Conservation (phyloP, 202 grass and related monocot genomes). For the Elaeis oleifera region DNA sequence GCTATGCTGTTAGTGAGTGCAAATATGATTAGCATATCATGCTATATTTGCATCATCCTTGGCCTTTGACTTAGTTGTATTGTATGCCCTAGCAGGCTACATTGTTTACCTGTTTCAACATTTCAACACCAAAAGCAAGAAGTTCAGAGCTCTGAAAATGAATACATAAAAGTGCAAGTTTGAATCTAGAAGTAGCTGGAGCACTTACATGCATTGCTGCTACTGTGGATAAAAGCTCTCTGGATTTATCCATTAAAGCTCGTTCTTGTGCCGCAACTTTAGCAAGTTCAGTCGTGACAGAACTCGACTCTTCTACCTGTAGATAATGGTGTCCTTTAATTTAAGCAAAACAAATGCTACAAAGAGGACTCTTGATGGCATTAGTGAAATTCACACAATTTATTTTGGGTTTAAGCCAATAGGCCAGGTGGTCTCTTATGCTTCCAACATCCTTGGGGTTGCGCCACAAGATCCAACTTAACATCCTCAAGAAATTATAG, state of each 20-base stretch:
- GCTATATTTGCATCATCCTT: slow-evolving; percentile 12
- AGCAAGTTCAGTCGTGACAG: slow-evolving; percentile 53
- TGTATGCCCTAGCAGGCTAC: slow-evolving; percentile 55
- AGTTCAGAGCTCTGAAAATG: slow-evolving; percentile 3
- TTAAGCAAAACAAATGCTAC: too few species aligned
- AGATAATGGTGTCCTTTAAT: background rate
- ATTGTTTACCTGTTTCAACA: slow-evolving; percentile 45
- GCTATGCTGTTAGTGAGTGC: too few species aligned
- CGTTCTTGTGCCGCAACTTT: slow-evolving; percentile 45
- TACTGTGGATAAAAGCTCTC: slow-evolving; percentile 53
- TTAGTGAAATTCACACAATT: too few species aligned
- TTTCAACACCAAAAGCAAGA: background rate
- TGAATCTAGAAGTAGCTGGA: background rate
- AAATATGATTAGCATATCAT: too few species aligned
- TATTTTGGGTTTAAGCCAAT: too few species aligned
- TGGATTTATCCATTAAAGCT: slow-evolving; percentile 49
- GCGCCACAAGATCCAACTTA: too few species aligned
- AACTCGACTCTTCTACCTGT: slow-evolving; percentile 49
- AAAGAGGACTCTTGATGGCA: too few species aligned
- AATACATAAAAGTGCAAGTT: background rate
- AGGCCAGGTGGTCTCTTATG: too few species aligned
- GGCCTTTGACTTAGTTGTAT: slow-evolving; percentile 36
- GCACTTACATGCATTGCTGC: slow-evolving; percentile 60
- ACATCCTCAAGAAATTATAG: too few species aligned
- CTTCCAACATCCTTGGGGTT: too few species aligned